Base-by-base conservation (phyloP, 371 early-diverging fungal genomes). In the Lichtheimia corymbifera region DNA sequence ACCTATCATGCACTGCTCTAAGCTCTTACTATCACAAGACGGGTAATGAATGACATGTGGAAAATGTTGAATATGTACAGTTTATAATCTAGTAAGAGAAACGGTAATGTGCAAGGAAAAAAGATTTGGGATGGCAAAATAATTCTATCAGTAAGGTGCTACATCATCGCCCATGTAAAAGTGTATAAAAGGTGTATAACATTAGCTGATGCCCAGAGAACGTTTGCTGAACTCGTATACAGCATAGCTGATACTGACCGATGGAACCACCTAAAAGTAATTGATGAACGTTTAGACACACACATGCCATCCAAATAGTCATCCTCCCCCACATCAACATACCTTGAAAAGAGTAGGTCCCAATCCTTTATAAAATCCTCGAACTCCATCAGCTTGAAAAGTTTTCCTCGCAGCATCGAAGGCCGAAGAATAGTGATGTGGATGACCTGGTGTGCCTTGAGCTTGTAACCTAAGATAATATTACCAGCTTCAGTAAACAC, bases 321-420 rank as follows among this genome's bases (percentile, higher is more conserved):
- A 28, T 35, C 35, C 5, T 35, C 9, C 11, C 7, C 9, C 35
- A 1, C 35, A 35, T 7, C 35, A 2, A 0, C 28, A 72, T 73
- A 88, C 87, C 79, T 92, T 91, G 58, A 88, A 74, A 30, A 93
- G 67, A 12, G 92, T 89, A 6, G 94, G 93, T 14, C 82, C 85
- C 43, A 93, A 70, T 12, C 97, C 97, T 68, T 89, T 93, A 88
- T 95, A 97, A 60, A 97, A 86, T 6, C 93, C 93, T 15, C 75
- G 53, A 6, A 92, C 71, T 17, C 95, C 95, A 57, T 93, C 96
- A 20, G 85, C 82, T 53, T 76, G 80, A 4, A 80, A 90, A 5
- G 91, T 91, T 64, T 83, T 85, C 50, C 77, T 72, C 14, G 88
- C 83, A 9, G 85, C 90, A 67, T 93, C 91, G 68, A 85, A 79